Evolutionary conservation across 306 rosid species (phyloP).

Genomic region (Vachellia collinsii): DNA sequence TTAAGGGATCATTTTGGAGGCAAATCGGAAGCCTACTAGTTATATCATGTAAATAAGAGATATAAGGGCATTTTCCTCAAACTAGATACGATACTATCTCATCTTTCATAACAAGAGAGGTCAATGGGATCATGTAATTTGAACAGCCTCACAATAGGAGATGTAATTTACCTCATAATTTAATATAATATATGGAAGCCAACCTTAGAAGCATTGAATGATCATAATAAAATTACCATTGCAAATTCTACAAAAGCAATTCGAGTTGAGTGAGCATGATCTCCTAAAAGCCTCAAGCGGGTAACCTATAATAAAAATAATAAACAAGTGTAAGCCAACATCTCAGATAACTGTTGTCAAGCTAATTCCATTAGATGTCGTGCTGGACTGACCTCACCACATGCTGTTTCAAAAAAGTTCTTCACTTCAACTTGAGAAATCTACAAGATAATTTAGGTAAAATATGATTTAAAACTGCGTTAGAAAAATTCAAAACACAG

Average conservation of each 20-base stretch:
- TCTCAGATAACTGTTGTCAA: conserved; percentile 28
- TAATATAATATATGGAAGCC: not conserved
- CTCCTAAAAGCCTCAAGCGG: conserved; percentile 98
- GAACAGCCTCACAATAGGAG: not conserved
- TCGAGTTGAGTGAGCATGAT: conserved; percentile 94
- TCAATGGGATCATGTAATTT: not conserved
- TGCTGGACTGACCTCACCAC: conserved; percentile 80
- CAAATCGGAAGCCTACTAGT: not conserved
- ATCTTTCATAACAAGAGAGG: not conserved
- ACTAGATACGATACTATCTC: not conserved
- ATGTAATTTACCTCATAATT: not conserved
- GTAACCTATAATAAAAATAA: conserved; percentile 57
- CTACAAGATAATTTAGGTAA: conserved; percentile 47
- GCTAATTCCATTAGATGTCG: conserved; percentile 23
- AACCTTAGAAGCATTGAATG: not conserved
- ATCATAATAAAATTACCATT: conserved; percentile 43
- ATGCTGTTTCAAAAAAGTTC: conserved; percentile 84
- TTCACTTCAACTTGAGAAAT: conserved; percentile 93
- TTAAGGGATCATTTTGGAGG: not conserved
- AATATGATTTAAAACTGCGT: not conserved
- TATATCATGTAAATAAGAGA: not conserved
- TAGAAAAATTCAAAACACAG: conserved; percentile 22
- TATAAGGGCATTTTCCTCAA: not conserved
- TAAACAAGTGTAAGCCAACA: conserved; percentile 7
- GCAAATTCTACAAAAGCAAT: conserved; percentile 97